Evolutionary conservation across 208 protist genomes (phyloP).

Genomic region (Wallacemonas collosoma): DNA sequence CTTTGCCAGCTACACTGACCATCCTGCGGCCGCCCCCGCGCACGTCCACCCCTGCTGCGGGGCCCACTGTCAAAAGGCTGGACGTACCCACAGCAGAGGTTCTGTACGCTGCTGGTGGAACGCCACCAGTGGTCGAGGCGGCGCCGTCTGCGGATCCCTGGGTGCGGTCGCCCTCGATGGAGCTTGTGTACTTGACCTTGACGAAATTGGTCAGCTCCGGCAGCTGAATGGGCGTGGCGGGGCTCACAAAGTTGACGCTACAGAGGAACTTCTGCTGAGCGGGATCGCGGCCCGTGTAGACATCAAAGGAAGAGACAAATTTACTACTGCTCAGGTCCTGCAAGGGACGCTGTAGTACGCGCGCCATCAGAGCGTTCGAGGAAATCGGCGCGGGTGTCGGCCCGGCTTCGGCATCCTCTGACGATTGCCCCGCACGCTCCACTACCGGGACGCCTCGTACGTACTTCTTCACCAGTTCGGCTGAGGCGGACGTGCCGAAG

Average conservation of each 20-base stretch:
- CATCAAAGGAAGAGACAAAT: constrained; percentile 75
- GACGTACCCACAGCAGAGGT: too few relatives aligned
- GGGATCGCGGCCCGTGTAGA: constrained; percentile 69
- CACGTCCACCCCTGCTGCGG: too few relatives aligned
- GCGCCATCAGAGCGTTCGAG: constrained; percentile 49
- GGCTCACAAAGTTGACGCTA: constrained; percentile 79
- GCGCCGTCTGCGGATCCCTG: background rate
- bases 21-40: too few relatives aligned
- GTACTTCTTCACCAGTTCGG: constrained; percentile 11
- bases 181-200: constrained; percentile 80
- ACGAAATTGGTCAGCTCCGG: constrained; percentile 74
- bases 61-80: too few relatives aligned
- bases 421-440: background rate
- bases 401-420: too few relatives aligned
- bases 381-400: constrained; percentile 11
- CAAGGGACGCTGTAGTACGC: constrained; percentile 72
- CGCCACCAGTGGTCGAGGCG: background rate
- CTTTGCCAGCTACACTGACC: background rate
- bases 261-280: constrained; percentile 76
- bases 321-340: constrained; percentile 70
- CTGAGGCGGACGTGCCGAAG: constrained; percentile 32
- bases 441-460: constrained; percentile 1
- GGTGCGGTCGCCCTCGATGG: constrained; percentile 16
- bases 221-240: constrained; percentile 59
- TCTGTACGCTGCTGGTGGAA: too few relatives aligned